Conservation (phyloP, 768 basidiomycete species). For the Suillus alpinus region DNA sequence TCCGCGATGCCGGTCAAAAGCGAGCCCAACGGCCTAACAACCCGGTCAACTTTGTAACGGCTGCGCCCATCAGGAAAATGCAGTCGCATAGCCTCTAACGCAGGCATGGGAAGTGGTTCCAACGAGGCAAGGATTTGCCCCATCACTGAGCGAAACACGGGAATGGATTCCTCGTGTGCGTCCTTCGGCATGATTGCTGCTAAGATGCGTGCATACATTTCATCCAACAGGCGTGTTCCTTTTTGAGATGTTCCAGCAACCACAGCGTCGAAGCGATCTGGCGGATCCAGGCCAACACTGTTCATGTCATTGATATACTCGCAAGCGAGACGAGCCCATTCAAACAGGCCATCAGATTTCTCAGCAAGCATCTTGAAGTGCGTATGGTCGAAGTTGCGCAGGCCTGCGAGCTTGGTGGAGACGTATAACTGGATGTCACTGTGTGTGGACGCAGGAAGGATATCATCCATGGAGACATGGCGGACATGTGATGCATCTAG, state of each 20-base stretch:
- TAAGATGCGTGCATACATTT: constrained; percentile 2
- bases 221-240: constrained; percentile 3
- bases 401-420: too few species aligned
- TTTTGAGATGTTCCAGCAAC: background rate
- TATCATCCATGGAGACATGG: background rate
- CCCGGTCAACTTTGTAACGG: background rate
- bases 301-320: constrained; percentile 7
- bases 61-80: background rate
- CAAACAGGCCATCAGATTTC: constrained; percentile 5
- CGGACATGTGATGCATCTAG: constrained; percentile 7
- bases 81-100: background rate
- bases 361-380: background rate
- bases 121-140: background rate
- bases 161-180: background rate
- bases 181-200: background rate
- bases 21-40: background rate
- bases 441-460: background rate
- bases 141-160: constrained; percentile 2
- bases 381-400: too few species aligned
- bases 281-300: background rate
- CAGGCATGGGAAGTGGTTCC: constrained; percentile 2
- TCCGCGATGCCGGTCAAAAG: constrained; percentile 1
- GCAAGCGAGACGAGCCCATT: constrained; percentile 9
- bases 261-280: constrained; percentile 1
- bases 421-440: too few species aligned